Conservation (phyloP, 75 land plant species). For the Pinus albicaulis region DNA sequence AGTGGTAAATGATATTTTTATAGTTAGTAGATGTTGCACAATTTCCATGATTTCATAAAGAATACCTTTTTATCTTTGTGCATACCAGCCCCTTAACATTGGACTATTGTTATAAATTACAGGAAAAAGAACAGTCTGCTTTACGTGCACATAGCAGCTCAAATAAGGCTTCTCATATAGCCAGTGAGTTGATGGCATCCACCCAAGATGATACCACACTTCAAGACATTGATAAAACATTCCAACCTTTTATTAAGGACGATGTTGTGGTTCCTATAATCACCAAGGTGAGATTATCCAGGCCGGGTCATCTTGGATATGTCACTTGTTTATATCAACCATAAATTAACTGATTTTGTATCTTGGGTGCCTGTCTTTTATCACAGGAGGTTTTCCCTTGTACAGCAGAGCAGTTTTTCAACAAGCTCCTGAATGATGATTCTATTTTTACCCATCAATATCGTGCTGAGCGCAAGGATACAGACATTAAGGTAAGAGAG, state of each 20-base stretch:
- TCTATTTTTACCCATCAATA: slow-evolving; percentile 68
- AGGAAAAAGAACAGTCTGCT: slow-evolving; percentile 52
- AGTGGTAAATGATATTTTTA: too few relatives aligned
- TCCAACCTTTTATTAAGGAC: slow-evolving; percentile 84
- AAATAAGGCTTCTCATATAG: slow-evolving; percentile 24
- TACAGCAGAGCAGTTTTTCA: slow-evolving; percentile 78
- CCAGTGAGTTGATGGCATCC: slow-evolving; percentile 25
- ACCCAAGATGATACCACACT: slow-evolving; percentile 7
- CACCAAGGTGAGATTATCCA: slow-evolving; percentile 42
- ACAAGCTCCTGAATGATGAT: slow-evolving; percentile 52
- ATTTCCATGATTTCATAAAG: too few relatives aligned
- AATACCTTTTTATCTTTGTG: too few relatives aligned
- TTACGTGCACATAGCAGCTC: slow-evolving; percentile 87
- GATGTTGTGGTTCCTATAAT: slow-evolving; percentile 66
- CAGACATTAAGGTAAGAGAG: slow-evolving; percentile 60
- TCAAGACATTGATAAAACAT: slow-evolving; percentile 17
- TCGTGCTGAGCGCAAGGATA: slow-evolving; percentile 63
- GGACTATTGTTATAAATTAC: too few relatives aligned
- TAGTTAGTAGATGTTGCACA: too few relatives aligned
- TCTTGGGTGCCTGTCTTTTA: background rate
- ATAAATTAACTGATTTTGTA: background rate
- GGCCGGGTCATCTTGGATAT: background rate
- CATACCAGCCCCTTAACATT: too few relatives aligned
- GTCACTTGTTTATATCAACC: background rate
- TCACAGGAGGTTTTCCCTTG: slow-evolving; percentile 81